These are phyloP conservation scores for Eimeria necatrix DNA, from an alignment of 169 alveolate genomes.

Conservation along the genomic window DNA sequence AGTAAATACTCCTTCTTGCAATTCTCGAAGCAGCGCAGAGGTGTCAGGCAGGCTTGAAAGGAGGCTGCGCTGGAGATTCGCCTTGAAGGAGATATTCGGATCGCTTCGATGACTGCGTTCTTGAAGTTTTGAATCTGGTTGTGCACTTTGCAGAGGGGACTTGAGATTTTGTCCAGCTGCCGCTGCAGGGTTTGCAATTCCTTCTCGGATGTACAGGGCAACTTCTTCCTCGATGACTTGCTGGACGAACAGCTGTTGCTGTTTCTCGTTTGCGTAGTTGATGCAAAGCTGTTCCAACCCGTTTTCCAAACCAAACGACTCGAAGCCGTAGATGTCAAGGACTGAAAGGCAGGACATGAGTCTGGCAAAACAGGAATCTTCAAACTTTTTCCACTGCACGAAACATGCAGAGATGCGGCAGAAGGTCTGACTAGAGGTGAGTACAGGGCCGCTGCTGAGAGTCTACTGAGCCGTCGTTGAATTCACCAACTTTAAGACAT, in stretches of 20 bases:
- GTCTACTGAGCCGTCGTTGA: too few species aligned
- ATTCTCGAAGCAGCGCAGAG: conserved; percentile 25
- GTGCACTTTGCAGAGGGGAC: neutral
- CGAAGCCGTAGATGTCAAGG: conserved; percentile 77
- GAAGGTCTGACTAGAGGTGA: too few species aligned
- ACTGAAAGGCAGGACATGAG: conserved; percentile 40
- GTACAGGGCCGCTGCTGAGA: too few species aligned
- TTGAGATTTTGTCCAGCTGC: neutral
- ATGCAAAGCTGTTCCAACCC: conserved; percentile 94
- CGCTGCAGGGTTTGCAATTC: conserved; percentile 4
- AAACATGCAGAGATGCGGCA: too few species aligned
- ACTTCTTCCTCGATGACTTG: conserved; percentile 86
- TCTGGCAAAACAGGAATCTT: too few species aligned
- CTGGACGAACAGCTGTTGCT: conserved; percentile 92
- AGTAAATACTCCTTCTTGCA: conserved; percentile 60
- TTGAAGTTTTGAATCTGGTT: neutral
- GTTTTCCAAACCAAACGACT: conserved; percentile 76
- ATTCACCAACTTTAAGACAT: too few species aligned
- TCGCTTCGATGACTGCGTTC: neutral
- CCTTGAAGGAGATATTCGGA: neutral
- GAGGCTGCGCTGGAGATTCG: neutral
- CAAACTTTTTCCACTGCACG: too few species aligned
- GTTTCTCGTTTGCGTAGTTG: conserved; percentile 93
- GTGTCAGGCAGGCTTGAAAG: conserved; percentile 36
- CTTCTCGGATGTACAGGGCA: conserved; percentile 64